Evolutionary conservation across 495 filamentous ascomycete genomes (phyloP), one percentile per base, ranked within the genome.

Genomic region (Podospora tetraspora): DNA sequence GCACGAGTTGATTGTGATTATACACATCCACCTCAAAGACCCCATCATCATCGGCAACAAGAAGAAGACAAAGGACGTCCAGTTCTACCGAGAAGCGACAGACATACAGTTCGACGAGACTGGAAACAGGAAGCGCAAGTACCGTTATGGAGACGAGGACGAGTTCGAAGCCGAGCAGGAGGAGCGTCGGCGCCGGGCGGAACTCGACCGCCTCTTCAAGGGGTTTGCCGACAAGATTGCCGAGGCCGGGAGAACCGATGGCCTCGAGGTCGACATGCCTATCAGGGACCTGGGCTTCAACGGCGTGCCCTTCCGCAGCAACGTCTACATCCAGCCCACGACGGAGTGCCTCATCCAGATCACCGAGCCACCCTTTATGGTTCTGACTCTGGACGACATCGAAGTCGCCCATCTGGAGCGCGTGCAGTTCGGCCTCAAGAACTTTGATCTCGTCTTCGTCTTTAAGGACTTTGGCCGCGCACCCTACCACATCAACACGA

Each of bases 21-120:
- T 99, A 70, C 96, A 99, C 74, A 87, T 98, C 63, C 96, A 99
- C 79, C 86, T 99, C 56, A 96, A 96, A 79, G 96, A 97, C 62
- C 96, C 96, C 8, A 97, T 99, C 77, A 91, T 99, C 82, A 92
- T 99, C 68, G 96, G 95, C 52, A 98, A 97, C 85, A 93, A 94
- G 83, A 84, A 84, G 73, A 98, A 98, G 86, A 94, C 96, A 5
- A 95, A 94, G 78, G 96, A 99, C 79, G 90, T 99, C 0, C 96
- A 99, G 76, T 99, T 99, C 82, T 97, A 97, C 69, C 87, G 96
- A 59, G 96, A 99, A 80, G 96, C 96, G 12, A 98, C 95, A 1
- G 95, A 99, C 71, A 97, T 98, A 80, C 92, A 95, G 75, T 98
- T 99, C 72, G 96, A 99, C 76, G 96, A 99, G 81, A 99, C 96